These are phyloP conservation scores for Saccharomyces jurei DNA, from an alignment of 805 yeast species.

Conservation along the genomic window DNA sequence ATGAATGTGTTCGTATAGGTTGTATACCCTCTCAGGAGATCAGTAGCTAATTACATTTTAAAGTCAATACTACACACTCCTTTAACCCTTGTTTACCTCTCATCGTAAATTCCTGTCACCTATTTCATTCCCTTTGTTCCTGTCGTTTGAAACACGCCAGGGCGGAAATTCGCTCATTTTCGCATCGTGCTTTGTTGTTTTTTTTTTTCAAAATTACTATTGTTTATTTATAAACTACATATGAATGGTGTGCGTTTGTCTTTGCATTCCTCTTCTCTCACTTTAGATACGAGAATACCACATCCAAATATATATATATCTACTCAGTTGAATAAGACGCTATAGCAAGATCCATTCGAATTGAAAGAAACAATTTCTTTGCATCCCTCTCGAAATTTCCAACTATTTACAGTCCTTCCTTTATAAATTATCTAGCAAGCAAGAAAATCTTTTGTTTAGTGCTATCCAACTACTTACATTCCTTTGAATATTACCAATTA, in stretches of 20 bases:
- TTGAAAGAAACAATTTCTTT: background rate
- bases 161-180: background rate
- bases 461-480: conserved; percentile 16
- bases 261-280: background rate
- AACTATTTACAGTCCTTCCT: conserved; percentile 33
- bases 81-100: background rate
- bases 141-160: background rate
- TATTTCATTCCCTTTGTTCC: background rate
- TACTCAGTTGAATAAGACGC: background rate
- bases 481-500: conserved; percentile 5
- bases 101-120: background rate
- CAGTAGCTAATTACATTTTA: background rate
- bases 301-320: background rate
- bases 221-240: background rate
- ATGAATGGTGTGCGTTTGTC: background rate
- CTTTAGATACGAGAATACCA: background rate
- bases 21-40: background rate
- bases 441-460: conserved; percentile 5
- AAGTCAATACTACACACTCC: background rate
- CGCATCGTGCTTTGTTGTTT: background rate
- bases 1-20: background rate
- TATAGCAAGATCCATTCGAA: background rate
- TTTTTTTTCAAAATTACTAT: background rate
- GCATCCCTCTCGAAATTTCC: conserved; percentile 11
- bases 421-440: conserved; percentile 1